Evolutionary conservation across 306 rosid genomes (phyloP).

Genomic region (Cyamopsis tetragonoloba): DNA sequence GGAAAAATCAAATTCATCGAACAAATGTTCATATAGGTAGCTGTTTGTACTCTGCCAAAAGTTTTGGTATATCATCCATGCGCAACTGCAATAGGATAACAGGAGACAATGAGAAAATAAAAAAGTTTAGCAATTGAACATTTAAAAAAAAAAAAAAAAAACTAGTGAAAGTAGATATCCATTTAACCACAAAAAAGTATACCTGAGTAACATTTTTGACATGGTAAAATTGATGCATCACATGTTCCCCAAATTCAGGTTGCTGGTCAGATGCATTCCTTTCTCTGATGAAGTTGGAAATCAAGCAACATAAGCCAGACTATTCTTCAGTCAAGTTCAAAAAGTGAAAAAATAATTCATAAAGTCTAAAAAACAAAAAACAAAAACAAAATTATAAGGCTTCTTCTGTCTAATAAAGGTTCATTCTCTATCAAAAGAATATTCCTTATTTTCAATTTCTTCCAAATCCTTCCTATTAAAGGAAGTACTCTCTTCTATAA

Average conservation of each 20-base stretch:
- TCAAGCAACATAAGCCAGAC: constrained; percentile 16
- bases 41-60: constrained; percentile 71
- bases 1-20: constrained; percentile 19
- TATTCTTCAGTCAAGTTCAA: constrained; percentile 13
- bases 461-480: not conserved
- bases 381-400: not conserved
- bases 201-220: constrained; percentile 73
- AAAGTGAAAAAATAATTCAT: not conserved
- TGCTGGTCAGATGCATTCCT: constrained; percentile 42
- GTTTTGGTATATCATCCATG: constrained; percentile 77
- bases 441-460: not conserved
- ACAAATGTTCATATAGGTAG: constrained; percentile 30
- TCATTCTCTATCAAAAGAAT: not conserved
- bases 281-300: constrained; percentile 37
- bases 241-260: constrained; percentile 41
- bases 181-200: constrained; percentile 22
- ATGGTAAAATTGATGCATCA: constrained; percentile 61
- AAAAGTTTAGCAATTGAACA: not conserved
- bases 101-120: not conserved
- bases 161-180: not conserved
- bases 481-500: not conserved
- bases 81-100: constrained; percentile 58
- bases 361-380: not conserved
- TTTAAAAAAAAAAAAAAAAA: not conserved
- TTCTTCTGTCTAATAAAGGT: not conserved